phyloP scores from a whole-genome alignment of 176 grass and related monocot genomes.

The Pharus latifolius region DNA sequence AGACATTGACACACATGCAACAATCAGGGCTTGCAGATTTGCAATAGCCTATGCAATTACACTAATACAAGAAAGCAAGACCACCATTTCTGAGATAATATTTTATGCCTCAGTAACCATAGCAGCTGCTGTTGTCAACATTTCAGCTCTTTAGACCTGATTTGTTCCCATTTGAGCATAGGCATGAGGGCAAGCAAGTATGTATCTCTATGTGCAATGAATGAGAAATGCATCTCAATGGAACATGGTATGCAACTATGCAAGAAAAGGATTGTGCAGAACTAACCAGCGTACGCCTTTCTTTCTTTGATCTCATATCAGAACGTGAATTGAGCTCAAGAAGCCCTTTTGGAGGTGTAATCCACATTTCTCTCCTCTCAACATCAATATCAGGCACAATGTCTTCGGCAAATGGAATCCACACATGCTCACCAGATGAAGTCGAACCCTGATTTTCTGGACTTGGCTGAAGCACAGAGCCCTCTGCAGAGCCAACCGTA shows the following conservation, averaged over 20 bases:
- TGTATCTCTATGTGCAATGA: no score
- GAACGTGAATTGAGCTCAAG: slow-evolving; percentile 79
- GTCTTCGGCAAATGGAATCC: slow-evolving; percentile 87
- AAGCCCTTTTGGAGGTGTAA: slow-evolving; percentile 92
- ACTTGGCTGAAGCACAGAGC: not conserved
- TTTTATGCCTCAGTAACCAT: no score
- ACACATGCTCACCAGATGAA: slow-evolving; percentile 44
- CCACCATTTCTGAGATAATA: no score
- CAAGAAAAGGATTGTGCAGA: slow-evolving; percentile 40
- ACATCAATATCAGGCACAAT: slow-evolving; percentile 87
- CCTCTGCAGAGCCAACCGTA: slow-evolving; percentile 20
- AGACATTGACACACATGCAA: no score
- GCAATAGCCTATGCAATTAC: no score
- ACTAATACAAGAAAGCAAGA: no score
- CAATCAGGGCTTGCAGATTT: no score
- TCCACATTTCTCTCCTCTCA: slow-evolving; percentile 68
- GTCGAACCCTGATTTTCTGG: slow-evolving; percentile 22
- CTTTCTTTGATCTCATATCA: slow-evolving; percentile 71
- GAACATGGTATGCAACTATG: slow-evolving; percentile 25
- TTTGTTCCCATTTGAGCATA: not conserved
- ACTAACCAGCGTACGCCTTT: slow-evolving; percentile 90
- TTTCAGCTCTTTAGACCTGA: not conserved
- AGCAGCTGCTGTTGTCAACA: not conserved
- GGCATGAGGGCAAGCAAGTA: no score
- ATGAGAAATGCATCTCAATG: no score